Conservation (phyloP, 305 asterid species). For the Solanum hybrid region DNA sequence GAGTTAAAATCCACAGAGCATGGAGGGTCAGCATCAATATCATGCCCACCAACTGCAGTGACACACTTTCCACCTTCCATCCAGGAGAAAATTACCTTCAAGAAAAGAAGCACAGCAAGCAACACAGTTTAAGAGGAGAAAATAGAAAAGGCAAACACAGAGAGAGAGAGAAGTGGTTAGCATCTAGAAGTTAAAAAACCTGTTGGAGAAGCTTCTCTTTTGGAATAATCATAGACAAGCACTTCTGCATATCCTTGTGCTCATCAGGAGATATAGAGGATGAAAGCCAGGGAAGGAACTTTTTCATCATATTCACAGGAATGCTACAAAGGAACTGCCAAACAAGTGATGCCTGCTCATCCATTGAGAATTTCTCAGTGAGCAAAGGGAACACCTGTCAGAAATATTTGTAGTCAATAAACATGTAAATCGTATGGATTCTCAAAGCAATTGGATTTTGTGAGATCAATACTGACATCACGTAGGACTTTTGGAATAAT, state of each 20-base stretch:
- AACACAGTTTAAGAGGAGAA: background rate
- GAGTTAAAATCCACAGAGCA: slow-evolving; percentile 10
- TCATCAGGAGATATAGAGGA: slow-evolving; percentile 30
- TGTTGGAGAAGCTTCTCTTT: slow-evolving; percentile 43
- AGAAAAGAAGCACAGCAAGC: slow-evolving; percentile 4
- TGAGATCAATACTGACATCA: background rate
- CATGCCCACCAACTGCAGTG: slow-evolving; percentile 8
- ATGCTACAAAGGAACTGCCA: slow-evolving; percentile 50
- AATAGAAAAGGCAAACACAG: background rate
- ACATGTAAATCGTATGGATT: background rate
- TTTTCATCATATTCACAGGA: slow-evolving; percentile 38
- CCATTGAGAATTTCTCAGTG: slow-evolving; percentile 30
- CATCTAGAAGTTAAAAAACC: slow-evolving; percentile 16
- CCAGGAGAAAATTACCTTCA: slow-evolving; percentile 41
- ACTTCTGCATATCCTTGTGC: slow-evolving; percentile 28
- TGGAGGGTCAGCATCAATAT: slow-evolving; percentile 2
- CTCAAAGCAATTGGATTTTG: background rate
- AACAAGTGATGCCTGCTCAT: slow-evolving; percentile 44
- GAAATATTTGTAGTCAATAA: background rate
- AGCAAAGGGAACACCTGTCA: slow-evolving; percentile 44
- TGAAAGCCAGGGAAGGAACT: slow-evolving; percentile 44
- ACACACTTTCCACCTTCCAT: slow-evolving; percentile 17
- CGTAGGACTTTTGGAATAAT: background rate
- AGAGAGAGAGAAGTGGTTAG: background rate
- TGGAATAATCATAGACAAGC: slow-evolving; percentile 31